Conservation (phyloP, 2,329 filamentous ascomycete species). For the Pseudogymnoascus sp. region DNA sequence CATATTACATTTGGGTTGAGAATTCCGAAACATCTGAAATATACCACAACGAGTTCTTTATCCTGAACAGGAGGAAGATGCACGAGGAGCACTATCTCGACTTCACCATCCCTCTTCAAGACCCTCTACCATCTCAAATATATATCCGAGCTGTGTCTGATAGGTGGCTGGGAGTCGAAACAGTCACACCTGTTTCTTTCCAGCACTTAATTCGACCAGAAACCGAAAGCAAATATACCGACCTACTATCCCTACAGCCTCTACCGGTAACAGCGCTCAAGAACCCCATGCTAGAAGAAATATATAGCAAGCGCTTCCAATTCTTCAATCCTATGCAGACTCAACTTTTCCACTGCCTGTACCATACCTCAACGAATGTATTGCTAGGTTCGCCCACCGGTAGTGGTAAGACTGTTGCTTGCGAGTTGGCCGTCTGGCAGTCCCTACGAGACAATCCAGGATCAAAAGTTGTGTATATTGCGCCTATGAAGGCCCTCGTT, state of each 20-base stretch:
- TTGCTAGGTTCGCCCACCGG: slow-evolving; percentile 92
- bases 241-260: slow-evolving; percentile 84
- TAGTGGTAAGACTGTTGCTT: slow-evolving; percentile 94
- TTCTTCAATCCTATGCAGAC: slow-evolving; percentile 99
- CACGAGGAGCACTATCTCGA: slow-evolving; percentile 96
- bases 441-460: slow-evolving; percentile 89
- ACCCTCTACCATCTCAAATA: slow-evolving; percentile 89
- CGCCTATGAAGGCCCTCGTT: slow-evolving; percentile 97
- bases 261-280: slow-evolving; percentile 79
- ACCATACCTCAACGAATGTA: slow-evolving; percentile 86
- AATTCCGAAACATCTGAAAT: slow-evolving; percentile 97
- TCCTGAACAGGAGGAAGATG: slow-evolving; percentile 80
- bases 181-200: slow-evolving; percentile 89
- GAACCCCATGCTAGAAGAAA: slow-evolving; percentile 75
- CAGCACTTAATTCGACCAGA: slow-evolving; percentile 96
- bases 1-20: slow-evolving; percentile 98
- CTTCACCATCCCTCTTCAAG: slow-evolving; percentile 91
- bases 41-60: slow-evolving; percentile 96
- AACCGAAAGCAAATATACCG: slow-evolving; percentile 94
- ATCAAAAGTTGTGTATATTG: slow-evolving; percentile 97
- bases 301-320: slow-evolving; percentile 82
- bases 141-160: slow-evolving; percentile 94
- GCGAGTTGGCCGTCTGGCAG: slow-evolving; percentile 99
- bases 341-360: slow-evolving; percentile 94
- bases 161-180: slow-evolving; percentile 93